Conservation (phyloP, 441 rosid genomes). For the Pelargonium fulgidum region DNA sequence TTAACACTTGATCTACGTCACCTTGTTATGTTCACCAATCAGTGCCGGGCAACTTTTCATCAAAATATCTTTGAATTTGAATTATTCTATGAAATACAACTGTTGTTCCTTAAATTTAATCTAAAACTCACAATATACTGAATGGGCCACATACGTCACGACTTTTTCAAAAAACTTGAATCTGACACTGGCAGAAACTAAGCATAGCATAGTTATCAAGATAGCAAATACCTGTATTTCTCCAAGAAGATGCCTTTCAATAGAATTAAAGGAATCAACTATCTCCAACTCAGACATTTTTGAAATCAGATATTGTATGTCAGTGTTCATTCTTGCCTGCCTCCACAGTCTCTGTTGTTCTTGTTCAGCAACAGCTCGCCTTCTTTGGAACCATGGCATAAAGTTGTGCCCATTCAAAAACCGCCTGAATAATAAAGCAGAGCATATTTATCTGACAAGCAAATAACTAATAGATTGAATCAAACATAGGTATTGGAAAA, state of each 20-base stretch:
- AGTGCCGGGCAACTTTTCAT: background rate
- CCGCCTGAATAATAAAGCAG: constrained; percentile 51
- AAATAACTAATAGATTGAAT: constrained; percentile 12
- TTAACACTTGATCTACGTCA: background rate
- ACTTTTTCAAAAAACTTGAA: background rate
- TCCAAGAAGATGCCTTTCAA: constrained; percentile 69
- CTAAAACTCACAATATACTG: constrained; percentile 5
- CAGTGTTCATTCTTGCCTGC: constrained; percentile 74
- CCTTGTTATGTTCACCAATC: background rate
- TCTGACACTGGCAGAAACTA: constrained; percentile 1
- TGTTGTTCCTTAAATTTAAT: background rate
- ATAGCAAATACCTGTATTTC: constrained; percentile 56
- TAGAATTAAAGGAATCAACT: constrained; percentile 83
- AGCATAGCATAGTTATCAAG: background rate
- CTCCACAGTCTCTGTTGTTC: constrained; percentile 86
- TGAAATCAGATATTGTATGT: constrained; percentile 52
- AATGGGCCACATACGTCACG: background rate
- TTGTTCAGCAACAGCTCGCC: constrained; percentile 70
- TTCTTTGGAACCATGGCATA: constrained; percentile 88
- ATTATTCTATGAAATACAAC: background rate
- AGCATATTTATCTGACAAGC: constrained; percentile 14
- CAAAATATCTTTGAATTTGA: background rate
- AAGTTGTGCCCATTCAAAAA: constrained; percentile 87
- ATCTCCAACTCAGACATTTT: constrained; percentile 80
- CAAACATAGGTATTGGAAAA: background rate